Conservation (phyloP, 164 flowering plant genomes). For the Amborella trichopoda region DNA sequence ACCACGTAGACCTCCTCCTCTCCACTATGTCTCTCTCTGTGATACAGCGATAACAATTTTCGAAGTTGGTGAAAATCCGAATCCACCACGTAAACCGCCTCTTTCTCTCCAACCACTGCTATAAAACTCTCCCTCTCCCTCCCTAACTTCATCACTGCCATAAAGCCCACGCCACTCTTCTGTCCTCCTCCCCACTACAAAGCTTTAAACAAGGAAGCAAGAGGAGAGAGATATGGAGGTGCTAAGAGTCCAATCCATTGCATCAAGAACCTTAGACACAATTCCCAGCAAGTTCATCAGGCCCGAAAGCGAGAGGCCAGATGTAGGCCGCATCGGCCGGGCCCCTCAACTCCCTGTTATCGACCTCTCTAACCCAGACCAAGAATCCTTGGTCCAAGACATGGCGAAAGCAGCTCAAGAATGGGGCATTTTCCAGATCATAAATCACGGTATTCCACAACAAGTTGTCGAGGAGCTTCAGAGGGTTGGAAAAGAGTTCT, state of each 20-base stretch:
- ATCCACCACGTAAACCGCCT: too few species aligned
- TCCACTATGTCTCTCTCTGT: too few species aligned
- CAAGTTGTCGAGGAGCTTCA: constrained; percentile 40
- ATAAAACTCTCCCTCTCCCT: too few species aligned
- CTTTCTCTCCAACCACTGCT: too few species aligned
- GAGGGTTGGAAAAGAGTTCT: constrained; percentile 54
- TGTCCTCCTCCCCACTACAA: too few species aligned
- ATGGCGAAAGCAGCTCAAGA: constrained; percentile 33
- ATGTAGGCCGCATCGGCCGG: constrained; percentile 14
- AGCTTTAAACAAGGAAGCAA: too few species aligned
- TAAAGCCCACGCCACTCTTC: too few species aligned
- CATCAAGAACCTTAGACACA: constrained; percentile 5
- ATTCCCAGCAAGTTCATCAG: constrained; percentile 25
- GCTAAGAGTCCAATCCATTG: constrained; percentile 23
- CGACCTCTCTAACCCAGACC: constrained; percentile 27
- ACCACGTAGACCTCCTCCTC: too few species aligned
- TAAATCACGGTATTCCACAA: constrained; percentile 54
- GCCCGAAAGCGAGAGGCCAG: constrained; percentile 21
- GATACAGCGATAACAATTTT: too few species aligned
- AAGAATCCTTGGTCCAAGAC: constrained; percentile 12
- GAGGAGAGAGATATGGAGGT: too few species aligned
- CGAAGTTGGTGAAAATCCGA: too few species aligned
- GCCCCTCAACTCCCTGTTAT: constrained; percentile 37
- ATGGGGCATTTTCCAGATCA: constrained; percentile 65
- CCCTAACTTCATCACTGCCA: too few species aligned